These are phyloP conservation scores for Aureobasidium sp. DNA, from an alignment of 2,329 filamentous ascomycete species.

Conservation along the genomic window DNA sequence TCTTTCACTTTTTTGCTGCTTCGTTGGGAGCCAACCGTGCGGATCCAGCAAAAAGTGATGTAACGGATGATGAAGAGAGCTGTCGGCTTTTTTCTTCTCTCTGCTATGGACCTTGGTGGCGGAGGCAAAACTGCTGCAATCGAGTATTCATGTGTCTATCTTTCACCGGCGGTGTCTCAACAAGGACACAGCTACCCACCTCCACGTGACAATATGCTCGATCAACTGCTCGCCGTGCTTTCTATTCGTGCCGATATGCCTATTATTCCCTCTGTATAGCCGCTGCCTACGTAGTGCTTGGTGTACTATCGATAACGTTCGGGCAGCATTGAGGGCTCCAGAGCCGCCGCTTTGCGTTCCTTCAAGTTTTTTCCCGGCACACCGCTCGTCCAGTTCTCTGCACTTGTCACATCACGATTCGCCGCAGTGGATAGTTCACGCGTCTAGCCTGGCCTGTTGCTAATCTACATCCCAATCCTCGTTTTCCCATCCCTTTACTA, in stretches of 20 bases:
- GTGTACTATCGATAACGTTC: neutral
- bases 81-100: neutral
- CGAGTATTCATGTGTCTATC: neutral
- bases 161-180: constrained; percentile 2
- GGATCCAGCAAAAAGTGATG: constrained; percentile 4
- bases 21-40: constrained; percentile 6
- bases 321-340: constrained; percentile 4
- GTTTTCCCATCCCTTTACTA: constrained; percentile 4
- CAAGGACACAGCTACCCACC: neutral
- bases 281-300: neutral
- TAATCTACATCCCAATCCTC: neutral
- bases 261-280: neutral
- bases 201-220: neutral
- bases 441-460: constrained; percentile 3
- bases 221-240: neutral
- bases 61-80: neutral
- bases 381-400: constrained; percentile 3
- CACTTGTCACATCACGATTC: neutral
- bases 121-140: constrained; percentile 6
- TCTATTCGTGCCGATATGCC: neutral
- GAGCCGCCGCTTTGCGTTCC: neutral
- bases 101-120: neutral
- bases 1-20: constrained; percentile 8
- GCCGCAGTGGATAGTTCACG: constrained; percentile 7
- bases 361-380: neutral